Base-by-base conservation (phyloP, 169 alveolate species). In the Cryptosporidium canis region DNA sequence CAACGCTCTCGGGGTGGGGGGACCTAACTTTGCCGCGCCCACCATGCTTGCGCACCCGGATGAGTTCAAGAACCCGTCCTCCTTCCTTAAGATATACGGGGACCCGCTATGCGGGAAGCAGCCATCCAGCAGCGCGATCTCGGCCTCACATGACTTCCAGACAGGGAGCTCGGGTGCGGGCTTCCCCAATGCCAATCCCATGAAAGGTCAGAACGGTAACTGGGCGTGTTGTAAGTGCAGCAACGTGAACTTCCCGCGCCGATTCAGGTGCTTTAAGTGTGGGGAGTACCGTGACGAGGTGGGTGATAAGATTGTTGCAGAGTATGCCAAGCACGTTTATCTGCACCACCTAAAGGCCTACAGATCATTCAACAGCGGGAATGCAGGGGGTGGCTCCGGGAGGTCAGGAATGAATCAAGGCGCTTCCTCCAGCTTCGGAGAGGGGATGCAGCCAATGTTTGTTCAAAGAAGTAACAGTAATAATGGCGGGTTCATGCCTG, bases 191-290 rank as follows among this genome's bases (percentile, higher is more conserved):
- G 66, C 29, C 29, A 48, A 45, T 27, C 94, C 94, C 8, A 67
- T 70, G 41, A 70, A 68, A 6, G 93, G 92, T 8, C 95, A 77
- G 67, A 85, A 92, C 53, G 96, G 96, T 21, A 93, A 93, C 83
- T 93, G 96, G 95, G 83, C 87, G 21, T 93, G 96, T 67, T 43
- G 53, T 12, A 70, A 68, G 47, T 93, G 96, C 91, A 55, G 83
- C 63, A 93, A 91, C 61, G 91, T 93, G 12, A 93, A 93, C 82
- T 91, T 91, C 29, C 96, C 95, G 12, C 58, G 96, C n/a, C 90
- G 95, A 18, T 87, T 90, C 66, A 64, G 93, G 43, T 93, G 96
- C 64, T 91, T 93, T 83, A 92, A 91, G 29, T 93, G 96, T 53
- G 85, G 90, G 5, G 93, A 83, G 64, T 66, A 67, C 41, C 31